Base-by-base conservation (phyloP, 2,329 filamentous ascomycete species). In the Aspergillus terreus region DNA sequence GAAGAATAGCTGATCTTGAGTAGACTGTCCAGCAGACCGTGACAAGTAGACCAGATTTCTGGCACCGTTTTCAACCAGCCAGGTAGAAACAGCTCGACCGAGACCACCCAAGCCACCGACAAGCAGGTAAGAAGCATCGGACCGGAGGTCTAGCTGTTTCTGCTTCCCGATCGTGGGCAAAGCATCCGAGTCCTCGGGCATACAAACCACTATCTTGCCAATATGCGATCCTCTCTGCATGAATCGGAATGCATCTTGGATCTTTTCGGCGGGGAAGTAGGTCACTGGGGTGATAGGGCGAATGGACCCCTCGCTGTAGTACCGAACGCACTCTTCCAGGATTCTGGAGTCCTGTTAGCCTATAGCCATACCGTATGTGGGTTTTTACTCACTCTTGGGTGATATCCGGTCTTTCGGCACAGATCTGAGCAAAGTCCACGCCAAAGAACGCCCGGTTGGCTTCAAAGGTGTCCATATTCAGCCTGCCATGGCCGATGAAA, bases 151-250 rank as follows among this genome's bases (percentile, higher is more conserved):
- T 19, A 46, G 25, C 38, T 32, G 23, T 25, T n/a, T 53, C 47
- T 53, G 38, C n/a, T 32, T 25, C 1, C 33, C 43, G 2, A 43
- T 12, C 7, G 45, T 33, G 7, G 46, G 41, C 38, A 52, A 41
- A 6, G 32, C 5, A 4, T 33, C 33, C 4, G 51, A 32, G 3
- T 44, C 15, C 1, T 54, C 47, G 4, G 54, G 56, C 52, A 57
- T 57, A n/a, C 27, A 50, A 21, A 51, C 40, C 11, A 78, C 66
- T 14, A 78, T 71, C 49, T 78, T 78, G 0, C 75, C 76, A 12
- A 76, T 71, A 53, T 78, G 75, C 1, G 64, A 60, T 1, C 73
- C 75, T 2, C 61, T 63, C 49, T 78, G 73, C 69, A 80, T 71
- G 35, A 61, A 64, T 0, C 73, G 61, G 54, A 79, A 76, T 0